Conservation (phyloP, 805 yeast genomes). For the Maudiozyma barnettii region DNA sequence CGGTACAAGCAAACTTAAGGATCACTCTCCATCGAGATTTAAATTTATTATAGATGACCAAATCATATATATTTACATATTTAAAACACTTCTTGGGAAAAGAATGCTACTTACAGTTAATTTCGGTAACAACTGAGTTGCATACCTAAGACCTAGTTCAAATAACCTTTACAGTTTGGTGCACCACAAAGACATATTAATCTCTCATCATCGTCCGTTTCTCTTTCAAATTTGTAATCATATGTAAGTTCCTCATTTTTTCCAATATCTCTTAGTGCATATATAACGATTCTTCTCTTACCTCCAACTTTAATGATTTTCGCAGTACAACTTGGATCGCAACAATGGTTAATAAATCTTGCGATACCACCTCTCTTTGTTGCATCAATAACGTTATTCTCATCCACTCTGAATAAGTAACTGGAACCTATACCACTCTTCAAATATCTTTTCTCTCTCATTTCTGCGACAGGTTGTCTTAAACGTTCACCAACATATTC, state of each 20-base stretch:
- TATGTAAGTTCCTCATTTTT: slow-evolving; percentile 91
- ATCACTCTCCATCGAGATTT: no score
- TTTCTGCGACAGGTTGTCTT: slow-evolving; percentile 88
- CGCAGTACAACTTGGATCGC: slow-evolving; percentile 96
- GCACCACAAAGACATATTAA: slow-evolving; percentile 94
- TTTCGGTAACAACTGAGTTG: no score
- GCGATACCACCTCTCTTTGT: slow-evolving; percentile 97
- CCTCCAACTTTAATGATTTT: slow-evolving; percentile 94
- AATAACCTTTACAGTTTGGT: slow-evolving; percentile 83
- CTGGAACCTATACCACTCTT: slow-evolving; percentile 93
- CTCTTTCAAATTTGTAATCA: slow-evolving; percentile 91
- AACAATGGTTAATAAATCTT: slow-evolving; percentile 91
- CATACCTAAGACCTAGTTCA: slow-evolving; percentile 39
- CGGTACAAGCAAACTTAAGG: no score
- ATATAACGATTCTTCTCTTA: slow-evolving; percentile 84
- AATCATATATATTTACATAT: background rate
- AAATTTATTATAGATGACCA: background rate
- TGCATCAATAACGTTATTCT: slow-evolving; percentile 91
- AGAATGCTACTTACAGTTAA: no score
- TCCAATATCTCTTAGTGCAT: slow-evolving; percentile 79
- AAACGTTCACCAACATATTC: slow-evolving; percentile 96
- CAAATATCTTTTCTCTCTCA: slow-evolving; percentile 76
- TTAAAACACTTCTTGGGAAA: background rate
- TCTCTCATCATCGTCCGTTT: slow-evolving; percentile 77
- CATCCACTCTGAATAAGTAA: slow-evolving; percentile 85